A percentile compares a stretch with the other conserved stretches of the same genome.
Evolutionary conservation across 2,329 filamentous ascomycete genomes (phyloP).

Genomic region (Cladosporium austrohemisphaericum): DNA sequence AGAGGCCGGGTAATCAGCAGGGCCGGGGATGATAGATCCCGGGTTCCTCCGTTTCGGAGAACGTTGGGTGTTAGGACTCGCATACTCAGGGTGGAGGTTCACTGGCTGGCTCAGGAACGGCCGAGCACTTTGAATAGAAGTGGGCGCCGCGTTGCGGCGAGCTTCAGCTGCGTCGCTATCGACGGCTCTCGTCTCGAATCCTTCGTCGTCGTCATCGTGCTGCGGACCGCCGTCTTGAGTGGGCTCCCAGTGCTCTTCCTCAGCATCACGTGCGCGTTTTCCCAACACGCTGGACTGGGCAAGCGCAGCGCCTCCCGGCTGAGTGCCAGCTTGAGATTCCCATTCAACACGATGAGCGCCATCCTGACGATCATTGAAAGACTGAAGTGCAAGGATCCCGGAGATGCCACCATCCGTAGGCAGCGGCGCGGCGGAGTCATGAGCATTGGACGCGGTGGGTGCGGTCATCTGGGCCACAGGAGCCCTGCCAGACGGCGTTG

Average conservation of each 20-base stretch:
- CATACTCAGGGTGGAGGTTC: conserved; percentile 8
- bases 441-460: not conserved
- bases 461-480: conserved; percentile 9
- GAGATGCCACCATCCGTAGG: too few species aligned
- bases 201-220: conserved; percentile 28
- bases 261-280: conserved; percentile 26
- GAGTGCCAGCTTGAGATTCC: conserved; percentile 31
- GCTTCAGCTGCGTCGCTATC: conserved; percentile 28
- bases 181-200: conserved; percentile 42
- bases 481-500: not conserved
- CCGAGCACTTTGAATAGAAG: conserved; percentile 13
- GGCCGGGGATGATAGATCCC: conserved; percentile 28
- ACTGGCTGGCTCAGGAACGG: conserved; percentile 10
- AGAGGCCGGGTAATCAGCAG: not conserved
- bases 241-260: conserved; percentile 29
- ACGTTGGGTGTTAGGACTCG: conserved; percentile 14
- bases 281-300: conserved; percentile 25
- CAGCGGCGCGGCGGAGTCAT: too few species aligned
- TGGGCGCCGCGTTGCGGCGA: conserved; percentile 36
- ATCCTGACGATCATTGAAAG: conserved; percentile 40
- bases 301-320: not conserved
- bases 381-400: too few species aligned
- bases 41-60: conserved; percentile 30
- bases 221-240: conserved; percentile 31
- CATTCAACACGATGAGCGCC: conserved; percentile 38